These are phyloP conservation scores for Puccinia coronata DNA, from an alignment of 1,284 basidiomycete genomes.

Conservation along the genomic window DNA sequence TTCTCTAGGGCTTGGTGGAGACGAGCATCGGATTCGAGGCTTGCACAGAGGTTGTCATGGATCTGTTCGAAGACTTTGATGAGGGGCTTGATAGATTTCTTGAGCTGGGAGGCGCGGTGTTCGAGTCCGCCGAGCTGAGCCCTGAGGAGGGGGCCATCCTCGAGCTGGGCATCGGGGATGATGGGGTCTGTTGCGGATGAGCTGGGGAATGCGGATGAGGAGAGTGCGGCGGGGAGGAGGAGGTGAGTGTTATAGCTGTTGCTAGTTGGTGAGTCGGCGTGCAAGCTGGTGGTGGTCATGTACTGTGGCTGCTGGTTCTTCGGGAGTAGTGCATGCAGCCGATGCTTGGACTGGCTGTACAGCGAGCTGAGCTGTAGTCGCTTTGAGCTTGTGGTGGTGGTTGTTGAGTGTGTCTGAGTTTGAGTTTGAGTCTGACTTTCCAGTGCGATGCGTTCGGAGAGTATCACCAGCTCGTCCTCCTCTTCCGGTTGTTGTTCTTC, in stretches of 20 bases:
- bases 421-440: too few species aligned
- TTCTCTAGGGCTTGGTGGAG: slow-evolving; percentile 12
- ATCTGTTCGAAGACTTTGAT: slow-evolving; percentile 36
- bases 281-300: background rate
- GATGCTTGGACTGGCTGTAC: slow-evolving; percentile 4
- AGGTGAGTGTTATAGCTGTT: background rate
- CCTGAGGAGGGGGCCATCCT: slow-evolving; percentile 37
- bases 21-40: slow-evolving; percentile 18
- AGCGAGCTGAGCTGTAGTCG: slow-evolving; percentile 2
- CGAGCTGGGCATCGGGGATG: slow-evolving; percentile 5
- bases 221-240: slow-evolving; percentile 17
- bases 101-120: slow-evolving; percentile 19
- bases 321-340: slow-evolving; percentile 3
- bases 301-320: too few species aligned
- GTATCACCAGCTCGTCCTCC: too few species aligned
- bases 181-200: slow-evolving; percentile 43
- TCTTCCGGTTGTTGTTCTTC: too few species aligned
- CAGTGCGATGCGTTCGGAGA: too few species aligned
- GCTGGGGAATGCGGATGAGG: slow-evolving; percentile 19
- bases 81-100: slow-evolving; percentile 32
- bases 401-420: too few species aligned
- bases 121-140: slow-evolving; percentile 37
- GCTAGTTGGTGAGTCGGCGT: slow-evolving; percentile 12
- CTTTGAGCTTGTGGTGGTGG: too few species aligned
- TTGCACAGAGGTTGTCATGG: background rate